Percentiles rank a stretch among this genome's conserved stretches.
These are phyloP conservation scores for Drechslerella coelobrocha DNA, from an alignment of 2,329 filamentous ascomycete species.

Conservation along the genomic window DNA sequence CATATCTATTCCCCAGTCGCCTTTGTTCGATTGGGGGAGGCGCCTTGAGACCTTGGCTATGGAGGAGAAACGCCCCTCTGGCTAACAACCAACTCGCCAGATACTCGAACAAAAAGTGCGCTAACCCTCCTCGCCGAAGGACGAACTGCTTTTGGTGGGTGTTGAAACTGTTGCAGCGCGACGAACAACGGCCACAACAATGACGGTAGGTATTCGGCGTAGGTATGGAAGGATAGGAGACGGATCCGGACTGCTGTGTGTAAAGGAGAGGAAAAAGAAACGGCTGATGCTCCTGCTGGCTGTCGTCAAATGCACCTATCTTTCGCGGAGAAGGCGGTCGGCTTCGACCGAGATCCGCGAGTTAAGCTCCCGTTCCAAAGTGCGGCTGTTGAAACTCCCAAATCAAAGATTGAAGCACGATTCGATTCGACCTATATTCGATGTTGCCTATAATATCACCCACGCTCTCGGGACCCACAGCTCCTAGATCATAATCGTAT, in stretches of 20 bases:
- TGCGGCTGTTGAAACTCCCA: slow-evolving; percentile 43
- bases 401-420: slow-evolving; percentile 39
- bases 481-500: background rate
- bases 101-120: slow-evolving; percentile 28
- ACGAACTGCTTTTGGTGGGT: slow-evolving; percentile 9
- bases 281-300: background rate
- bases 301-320: slow-evolving; percentile 2
- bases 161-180: slow-evolving; percentile 29
- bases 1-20: slow-evolving; percentile 27
- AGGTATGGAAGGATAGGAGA: slow-evolving; percentile 7
- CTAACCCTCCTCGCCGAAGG: slow-evolving; percentile 10
- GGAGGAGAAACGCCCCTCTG: slow-evolving; percentile 23
- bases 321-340: slow-evolving; percentile 3
- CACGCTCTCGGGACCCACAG: slow-evolving; percentile 1
- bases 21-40: slow-evolving; percentile 37
- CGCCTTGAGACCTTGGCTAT: slow-evolving; percentile 43
- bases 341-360: slow-evolving; percentile 22
- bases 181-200: slow-evolving; percentile 21
- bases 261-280: slow-evolving; percentile 7
- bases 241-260: background rate
- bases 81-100: slow-evolving; percentile 26
- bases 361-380: slow-evolving; percentile 28
- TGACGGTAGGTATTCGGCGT: background rate
- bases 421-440: slow-evolving; percentile 43
- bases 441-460: slow-evolving; percentile 38